Evolutionary conservation across 495 filamentous ascomycete species (phyloP).

Genomic region (Pyronema omphalodes): DNA sequence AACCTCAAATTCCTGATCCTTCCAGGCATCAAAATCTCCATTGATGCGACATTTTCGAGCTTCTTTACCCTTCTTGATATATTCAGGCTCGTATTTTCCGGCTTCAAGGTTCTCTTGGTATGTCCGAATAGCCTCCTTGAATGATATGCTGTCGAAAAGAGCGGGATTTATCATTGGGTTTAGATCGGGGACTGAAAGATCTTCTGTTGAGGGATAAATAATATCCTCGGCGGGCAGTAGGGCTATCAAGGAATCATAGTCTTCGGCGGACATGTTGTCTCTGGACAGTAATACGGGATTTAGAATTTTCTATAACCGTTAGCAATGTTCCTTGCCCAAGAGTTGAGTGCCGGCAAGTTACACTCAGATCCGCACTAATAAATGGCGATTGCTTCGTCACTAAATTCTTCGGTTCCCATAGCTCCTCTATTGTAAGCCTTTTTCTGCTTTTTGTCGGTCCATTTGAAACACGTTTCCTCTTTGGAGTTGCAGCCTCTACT

Average conservation of each 20-base stretch:
- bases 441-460: neutral
- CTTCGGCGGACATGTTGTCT: neutral
- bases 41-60: constrained; percentile 30
- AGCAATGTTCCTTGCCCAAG: neutral
- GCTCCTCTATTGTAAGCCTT: neutral
- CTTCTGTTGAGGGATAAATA: constrained; percentile 8
- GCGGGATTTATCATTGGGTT: constrained; percentile 8
- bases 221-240: constrained; percentile 14
- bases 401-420: neutral
- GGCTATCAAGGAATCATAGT: neutral
- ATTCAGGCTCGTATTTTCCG: constrained; percentile 6
- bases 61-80: constrained; percentile 12
- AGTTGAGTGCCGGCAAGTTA: neutral
- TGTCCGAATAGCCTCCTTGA: constrained; percentile 8
- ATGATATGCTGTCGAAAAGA: constrained; percentile 9
- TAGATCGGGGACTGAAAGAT: constrained; percentile 7
- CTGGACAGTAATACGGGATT: neutral
- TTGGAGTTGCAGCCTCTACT: neutral
- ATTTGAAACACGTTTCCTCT: neutral
- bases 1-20: constrained; percentile 44
- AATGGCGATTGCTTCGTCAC: neutral
- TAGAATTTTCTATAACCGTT: neutral
- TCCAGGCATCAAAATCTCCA: constrained; percentile 53
- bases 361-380: neutral
- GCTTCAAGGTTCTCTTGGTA: constrained; percentile 7